A percentile compares a stretch with the other conserved stretches of the same genome.
Conservation (phyloP, 352 stramenopile species). For the Pythium chondricola region DNA sequence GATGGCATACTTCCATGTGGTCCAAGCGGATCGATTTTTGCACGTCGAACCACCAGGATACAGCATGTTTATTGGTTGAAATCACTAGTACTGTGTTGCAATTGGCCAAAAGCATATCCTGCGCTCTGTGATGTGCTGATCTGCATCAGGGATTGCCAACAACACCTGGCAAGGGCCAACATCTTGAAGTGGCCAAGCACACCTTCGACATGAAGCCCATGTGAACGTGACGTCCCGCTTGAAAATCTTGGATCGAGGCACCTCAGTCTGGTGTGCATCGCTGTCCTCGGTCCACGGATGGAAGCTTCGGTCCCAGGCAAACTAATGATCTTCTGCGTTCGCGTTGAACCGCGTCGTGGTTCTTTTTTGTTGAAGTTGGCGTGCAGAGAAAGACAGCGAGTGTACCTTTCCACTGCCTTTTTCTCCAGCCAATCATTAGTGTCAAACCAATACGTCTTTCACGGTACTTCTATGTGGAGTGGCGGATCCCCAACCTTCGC, state of each 20-base stretch:
- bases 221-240: too few relatives aligned
- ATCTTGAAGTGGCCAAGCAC: too few relatives aligned
- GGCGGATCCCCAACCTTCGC: constrained; percentile 13
- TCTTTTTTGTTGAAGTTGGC: constrained; percentile 71
- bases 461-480: constrained; percentile 10
- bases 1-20: too few relatives aligned
- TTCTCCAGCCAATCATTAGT: constrained; percentile 20
- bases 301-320: too few relatives aligned
- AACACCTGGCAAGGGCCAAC: too few relatives aligned
- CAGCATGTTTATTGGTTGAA: neutral
- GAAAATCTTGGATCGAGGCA: too few relatives aligned
- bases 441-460: constrained; percentile 10
- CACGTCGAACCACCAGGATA: neutral
- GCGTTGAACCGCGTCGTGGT: constrained; percentile 6
- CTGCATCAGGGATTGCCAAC: neutral
- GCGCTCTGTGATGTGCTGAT: constrained; percentile 1
- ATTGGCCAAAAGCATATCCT: constrained; percentile 4
- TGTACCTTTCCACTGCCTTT: constrained; percentile 6
- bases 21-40: constrained; percentile 9
- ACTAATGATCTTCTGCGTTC: too few relatives aligned
- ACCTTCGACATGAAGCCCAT: too few relatives aligned
- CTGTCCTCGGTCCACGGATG: neutral
- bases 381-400: constrained; percentile 24
- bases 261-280: too few relatives aligned
- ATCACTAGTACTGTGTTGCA: neutral